Base-by-base conservation (phyloP, 306 rosid species). In the Prunus armeniaca region DNA sequence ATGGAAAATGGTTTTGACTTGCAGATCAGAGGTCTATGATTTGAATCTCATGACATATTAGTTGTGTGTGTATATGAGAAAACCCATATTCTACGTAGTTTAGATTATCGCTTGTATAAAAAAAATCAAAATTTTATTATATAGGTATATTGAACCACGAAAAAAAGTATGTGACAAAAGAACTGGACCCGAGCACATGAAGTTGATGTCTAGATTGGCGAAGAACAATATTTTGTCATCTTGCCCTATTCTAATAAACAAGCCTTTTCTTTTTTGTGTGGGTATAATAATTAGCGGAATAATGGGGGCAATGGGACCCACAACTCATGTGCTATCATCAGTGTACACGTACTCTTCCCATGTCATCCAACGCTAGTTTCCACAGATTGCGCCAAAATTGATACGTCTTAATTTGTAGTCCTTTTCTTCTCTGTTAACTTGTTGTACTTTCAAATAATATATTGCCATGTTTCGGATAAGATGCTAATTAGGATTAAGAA, bases 21-120 rank as follows among this genome's bases (percentile, higher is more conserved):
- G 38, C 38, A 32, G 1, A 32, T 4, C 1, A 32, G 1, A 34
- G 0, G 2, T 34, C 1, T 1, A 2, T 34, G 24, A 22, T 22
- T 22, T 22, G 24, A 22, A 22, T 0, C 34, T 4, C 5, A 30
- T 30, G 5, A 0, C 8, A 34, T 34, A 0, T 34, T 34, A 32
- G 1, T 34, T 5, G 0, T 30, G 1, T 34, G 38, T 32, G 7
- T 32, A 5, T 34, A 34, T 34, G 2, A 34, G 41, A 6, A 38
- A 38, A 6, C 9, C 0, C 0, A 0, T 34, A 2, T 5, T 0
- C 38, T 5, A 28, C 2, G 0, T 32, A 34, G 0, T 34, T 34
- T 34, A 34, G 0, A 34, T 6, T 34, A 34, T 34, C 6, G 1
- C 7, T 5, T 32, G 0, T 34, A 34, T 5, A 34, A 34, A 34